Evolutionary conservation across 1,284 basidiomycete species (phyloP).

Genomic region (Pterulicium gracile): DNA sequence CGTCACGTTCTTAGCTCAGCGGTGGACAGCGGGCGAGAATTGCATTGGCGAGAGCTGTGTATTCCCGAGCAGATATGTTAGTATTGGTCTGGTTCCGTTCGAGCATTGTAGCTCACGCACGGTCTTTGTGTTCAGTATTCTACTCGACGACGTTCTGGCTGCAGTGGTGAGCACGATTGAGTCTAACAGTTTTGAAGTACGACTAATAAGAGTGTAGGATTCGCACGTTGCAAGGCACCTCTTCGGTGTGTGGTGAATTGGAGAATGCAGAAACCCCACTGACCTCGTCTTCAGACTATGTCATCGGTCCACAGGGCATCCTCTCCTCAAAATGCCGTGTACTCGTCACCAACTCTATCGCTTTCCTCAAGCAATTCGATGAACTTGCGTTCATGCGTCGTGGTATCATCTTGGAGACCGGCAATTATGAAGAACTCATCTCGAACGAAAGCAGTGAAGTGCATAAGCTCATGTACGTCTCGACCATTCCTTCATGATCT

Average conservation of each 20-base stretch:
- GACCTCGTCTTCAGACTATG: conserved; percentile 48
- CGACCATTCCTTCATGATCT: not conserved
- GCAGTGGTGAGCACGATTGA: conserved; percentile 28
- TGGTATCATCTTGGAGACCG: conserved; percentile 78
- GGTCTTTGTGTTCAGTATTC: conserved; percentile 20
- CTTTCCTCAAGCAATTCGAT: conserved; percentile 77
- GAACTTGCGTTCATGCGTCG: conserved; percentile 72
- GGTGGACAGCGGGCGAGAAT: conserved; percentile 57
- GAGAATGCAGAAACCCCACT: conserved; percentile 1
- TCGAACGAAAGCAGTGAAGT: conserved; percentile 60
- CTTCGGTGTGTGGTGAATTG: conserved; percentile 34
- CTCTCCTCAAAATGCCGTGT: conserved; percentile 81
- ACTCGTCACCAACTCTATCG: conserved; percentile 84
- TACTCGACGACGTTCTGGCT: conserved; percentile 47
- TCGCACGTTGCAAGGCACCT: conserved; percentile 65
- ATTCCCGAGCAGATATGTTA: conserved; percentile 35
- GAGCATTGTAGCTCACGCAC: not conserved
- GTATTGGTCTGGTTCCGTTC: conserved; percentile 13
- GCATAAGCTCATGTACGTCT: conserved; percentile 68
- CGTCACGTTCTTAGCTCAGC: conserved; percentile 22
- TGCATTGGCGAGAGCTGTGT: conserved; percentile 18
- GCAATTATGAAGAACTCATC: conserved; percentile 58
- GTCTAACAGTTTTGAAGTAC: conserved; percentile 3
- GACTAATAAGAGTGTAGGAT: conserved; percentile 54
- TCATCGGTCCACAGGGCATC: conserved; percentile 84